These are phyloP conservation scores for Metahyphopichia silvanorum DNA, from an alignment of 805 yeast species.

Conservation along the genomic window DNA sequence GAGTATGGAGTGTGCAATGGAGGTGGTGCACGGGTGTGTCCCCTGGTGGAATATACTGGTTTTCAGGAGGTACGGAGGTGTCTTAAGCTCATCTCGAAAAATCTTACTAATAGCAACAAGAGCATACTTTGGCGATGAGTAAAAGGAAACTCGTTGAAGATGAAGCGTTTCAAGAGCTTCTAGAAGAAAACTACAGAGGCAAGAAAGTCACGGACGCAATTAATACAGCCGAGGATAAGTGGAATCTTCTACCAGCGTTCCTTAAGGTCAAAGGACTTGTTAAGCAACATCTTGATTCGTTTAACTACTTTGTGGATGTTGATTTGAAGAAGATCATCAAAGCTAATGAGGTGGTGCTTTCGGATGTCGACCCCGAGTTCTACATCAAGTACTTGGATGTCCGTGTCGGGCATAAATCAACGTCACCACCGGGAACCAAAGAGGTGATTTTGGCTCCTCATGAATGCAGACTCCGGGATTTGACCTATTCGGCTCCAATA, in stretches of 20 bases:
- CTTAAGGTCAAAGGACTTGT: constrained; percentile 93
- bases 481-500: constrained; percentile 93
- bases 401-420: constrained; percentile 79
- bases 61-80: too few relatives aligned
- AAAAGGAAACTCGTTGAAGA: too few relatives aligned
- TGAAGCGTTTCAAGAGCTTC: constrained; percentile 69
- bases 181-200: constrained; percentile 83
- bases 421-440: constrained; percentile 44
- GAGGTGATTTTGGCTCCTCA: constrained; percentile 83
- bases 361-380: constrained; percentile 97
- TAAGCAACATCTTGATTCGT: constrained; percentile 97
- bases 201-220: constrained; percentile 83
- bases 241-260: constrained; percentile 96
- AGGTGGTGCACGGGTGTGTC: too few relatives aligned
- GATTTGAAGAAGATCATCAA: constrained; percentile 89
- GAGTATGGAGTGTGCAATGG: too few relatives aligned
- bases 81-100: too few relatives aligned
- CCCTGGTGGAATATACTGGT: too few relatives aligned
- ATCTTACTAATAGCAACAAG: too few relatives aligned
- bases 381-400: constrained; percentile 91
- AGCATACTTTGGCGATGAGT: too few relatives aligned
- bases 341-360: constrained; percentile 84
- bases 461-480: constrained; percentile 90
- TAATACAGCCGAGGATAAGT: constrained; percentile 89
- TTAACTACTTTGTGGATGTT: constrained; percentile 90